Percentiles rank a stretch among this genome's conserved stretches.
phyloP scores from a whole-genome alignment of 2,329 filamentous ascomycete genomes.

The Daldinia sp. region DNA sequence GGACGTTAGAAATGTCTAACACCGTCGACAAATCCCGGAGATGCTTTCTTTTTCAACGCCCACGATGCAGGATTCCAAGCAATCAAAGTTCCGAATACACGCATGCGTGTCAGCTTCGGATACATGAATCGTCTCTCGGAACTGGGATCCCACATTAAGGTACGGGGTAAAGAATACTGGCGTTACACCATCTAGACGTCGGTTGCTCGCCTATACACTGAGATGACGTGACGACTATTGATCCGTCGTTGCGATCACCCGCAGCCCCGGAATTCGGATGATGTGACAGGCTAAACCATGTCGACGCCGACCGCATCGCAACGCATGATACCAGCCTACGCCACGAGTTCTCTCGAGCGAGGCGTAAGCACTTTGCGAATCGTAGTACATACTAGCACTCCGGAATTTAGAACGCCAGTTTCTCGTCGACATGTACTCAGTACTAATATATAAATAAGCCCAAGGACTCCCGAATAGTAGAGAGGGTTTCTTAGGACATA shows the following conservation, averaged over 20 bases:
- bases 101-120: background rate
- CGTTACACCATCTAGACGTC: background rate
- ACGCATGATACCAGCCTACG: background rate
- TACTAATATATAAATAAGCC: background rate
- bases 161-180: background rate
- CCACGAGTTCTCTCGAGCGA: background rate
- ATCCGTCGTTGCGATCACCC: background rate
- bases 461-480: background rate
- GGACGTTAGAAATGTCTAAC: background rate
- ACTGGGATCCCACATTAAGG: background rate
- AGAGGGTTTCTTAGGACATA: background rate
- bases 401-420: conserved; percentile 1
- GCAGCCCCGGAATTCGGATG: background rate
- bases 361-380: background rate
- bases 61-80: background rate
- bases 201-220: background rate
- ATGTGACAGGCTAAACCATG: background rate
- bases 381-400: background rate
- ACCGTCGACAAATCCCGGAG: background rate
- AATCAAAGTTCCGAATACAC: background rate
- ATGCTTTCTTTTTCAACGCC: background rate
- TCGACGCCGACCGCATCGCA: background rate
- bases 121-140: background rate
- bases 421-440: background rate
- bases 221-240: background rate